phyloP scores from a whole-genome alignment of 2,329 filamentous ascomycete species.

The Bipolaris zeicola region DNA sequence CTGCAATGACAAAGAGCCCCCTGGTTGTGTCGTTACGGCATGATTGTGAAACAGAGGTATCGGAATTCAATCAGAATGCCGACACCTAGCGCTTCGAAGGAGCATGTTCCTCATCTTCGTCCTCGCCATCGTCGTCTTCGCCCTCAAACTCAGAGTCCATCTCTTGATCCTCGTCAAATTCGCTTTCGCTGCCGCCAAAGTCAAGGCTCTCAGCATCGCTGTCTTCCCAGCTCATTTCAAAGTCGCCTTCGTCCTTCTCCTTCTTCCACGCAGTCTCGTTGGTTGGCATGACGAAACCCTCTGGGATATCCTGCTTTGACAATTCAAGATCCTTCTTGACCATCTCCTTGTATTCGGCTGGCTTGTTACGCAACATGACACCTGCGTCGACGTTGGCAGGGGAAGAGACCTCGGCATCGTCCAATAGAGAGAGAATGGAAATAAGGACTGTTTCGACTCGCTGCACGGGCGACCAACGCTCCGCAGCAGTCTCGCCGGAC shows the following conservation, averaged over 20 bases:
- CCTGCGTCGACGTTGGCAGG: constrained; percentile 94
- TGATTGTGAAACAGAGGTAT: neutral
- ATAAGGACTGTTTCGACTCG: constrained; percentile 94
- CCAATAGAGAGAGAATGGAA: constrained; percentile 87
- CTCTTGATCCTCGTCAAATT: constrained; percentile 61
- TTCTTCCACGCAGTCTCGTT: constrained; percentile 66
- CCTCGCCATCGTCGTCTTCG: constrained; percentile 47
- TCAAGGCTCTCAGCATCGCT: constrained; percentile 60
- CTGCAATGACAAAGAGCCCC: neutral
- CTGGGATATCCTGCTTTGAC: constrained; percentile 80
- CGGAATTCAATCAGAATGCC: neutral
- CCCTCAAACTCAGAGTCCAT: constrained; percentile 65
- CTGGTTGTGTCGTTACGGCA: neutral
- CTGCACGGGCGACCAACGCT: constrained; percentile 93
- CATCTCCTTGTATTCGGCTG: constrained; percentile 69
- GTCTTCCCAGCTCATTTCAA: constrained; percentile 53
- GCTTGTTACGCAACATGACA: constrained; percentile 79
- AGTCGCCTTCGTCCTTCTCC: constrained; percentile 69
- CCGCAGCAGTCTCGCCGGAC: constrained; percentile 86
- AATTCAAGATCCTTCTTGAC: constrained; percentile 72
- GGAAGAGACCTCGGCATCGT: constrained; percentile 91
- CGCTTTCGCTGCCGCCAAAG: constrained; percentile 71
- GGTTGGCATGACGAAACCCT: constrained; percentile 81
- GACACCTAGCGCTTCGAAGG: constrained; percentile 14
- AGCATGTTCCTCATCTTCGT: constrained; percentile 35